A percentile compares a stretch with the other conserved stretches of the same genome.
Conservation (phyloP, 805 yeast species). For the Tetrapisispora arboricola region DNA sequence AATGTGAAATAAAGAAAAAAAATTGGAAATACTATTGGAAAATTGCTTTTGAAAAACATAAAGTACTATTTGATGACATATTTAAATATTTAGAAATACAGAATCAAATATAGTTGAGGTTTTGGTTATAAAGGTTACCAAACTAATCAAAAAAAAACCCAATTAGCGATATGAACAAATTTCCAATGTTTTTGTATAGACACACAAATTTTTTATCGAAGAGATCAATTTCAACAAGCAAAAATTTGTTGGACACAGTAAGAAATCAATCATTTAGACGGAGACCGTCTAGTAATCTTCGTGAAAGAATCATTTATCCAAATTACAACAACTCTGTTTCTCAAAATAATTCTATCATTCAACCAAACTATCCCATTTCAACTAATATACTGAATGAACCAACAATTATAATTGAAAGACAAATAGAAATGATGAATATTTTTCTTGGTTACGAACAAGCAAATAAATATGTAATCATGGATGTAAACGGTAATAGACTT, state of each 20-base stretch:
- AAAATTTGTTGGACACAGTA: not conserved
- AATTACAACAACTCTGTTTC: not conserved
- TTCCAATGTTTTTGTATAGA: not conserved
- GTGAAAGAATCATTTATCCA: not conserved
- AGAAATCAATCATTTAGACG: constrained; percentile 1
- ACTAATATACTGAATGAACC: constrained; percentile 54
- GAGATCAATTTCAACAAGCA: not conserved
- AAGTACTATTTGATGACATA: too few relatives aligned
- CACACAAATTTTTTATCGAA: not conserved
- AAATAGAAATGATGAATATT: constrained; percentile 79
- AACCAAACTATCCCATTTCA: constrained; percentile 1
- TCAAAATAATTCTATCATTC: not conserved
- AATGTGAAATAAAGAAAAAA: too few relatives aligned
- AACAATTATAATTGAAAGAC: constrained; percentile 76
- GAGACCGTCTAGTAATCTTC: not conserved
- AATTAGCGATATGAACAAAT: not conserved
- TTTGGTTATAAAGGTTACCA: too few relatives aligned
- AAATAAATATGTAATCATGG: constrained; percentile 64
- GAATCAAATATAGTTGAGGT: too few relatives aligned
- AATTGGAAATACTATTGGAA: too few relatives aligned
- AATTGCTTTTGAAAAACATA: too few relatives aligned
- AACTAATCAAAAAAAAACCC: too few relatives aligned
- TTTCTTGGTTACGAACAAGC: constrained; percentile 88
- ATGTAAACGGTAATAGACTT: constrained; percentile 58
- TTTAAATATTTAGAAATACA: too few relatives aligned